Base-by-base conservation (phyloP, 495 filamentous ascomycete genomes). In the Umbilicaria muhlenbergii region DNA sequence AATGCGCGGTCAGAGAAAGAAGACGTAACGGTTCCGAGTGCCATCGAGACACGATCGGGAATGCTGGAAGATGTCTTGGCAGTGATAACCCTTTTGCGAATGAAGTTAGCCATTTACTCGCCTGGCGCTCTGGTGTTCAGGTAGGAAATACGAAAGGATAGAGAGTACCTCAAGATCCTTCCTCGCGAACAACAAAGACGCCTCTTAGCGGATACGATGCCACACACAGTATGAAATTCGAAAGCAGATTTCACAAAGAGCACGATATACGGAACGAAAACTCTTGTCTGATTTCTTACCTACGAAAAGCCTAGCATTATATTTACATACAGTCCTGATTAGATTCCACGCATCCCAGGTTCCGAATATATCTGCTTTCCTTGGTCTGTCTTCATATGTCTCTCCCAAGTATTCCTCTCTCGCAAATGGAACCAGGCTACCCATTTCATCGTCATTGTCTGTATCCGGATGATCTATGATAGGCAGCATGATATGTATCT, bases 341-440 rank as follows among this genome's bases (percentile, higher is more conserved):
- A 76, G 65, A 59, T 96, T 80, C 91, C 91, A 98, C 8, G 81
- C 80, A 64, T 95, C 89, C 92, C 91, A 98, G 6, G 79, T 70
- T 28, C 75, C 78, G 50, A 80, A 87, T 4, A 78, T 57, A 51
- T 86, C 81, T 31, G 75, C 57, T 16, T 77, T 61, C 3, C 54
- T 47, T 11, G 41, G 11, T 5, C 46, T 56, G 11, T 46, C 59
- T 21, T 64, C 60, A 17, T 52, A 49, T 39, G 62, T 67, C 43
- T 62, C 63, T 40, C 48, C 50, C 5, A 66, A 43, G 45, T 67
- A 75, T 39, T 75, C 75, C 56, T 50, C 66, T 44, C 71, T 63
- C 10, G 72, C 75, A 51, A 79, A 67, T 1, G 66, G 65, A n/a
- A 68, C 62, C 36, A 85, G 54, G 53, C 76, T 70, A 18, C 71